A percentile compares a stretch with the other conserved stretches of the same genome.
Evolutionary conservation across 768 basidiomycete genomes (phyloP).

Genomic region (Brasilioporus rufonigricans): DNA sequence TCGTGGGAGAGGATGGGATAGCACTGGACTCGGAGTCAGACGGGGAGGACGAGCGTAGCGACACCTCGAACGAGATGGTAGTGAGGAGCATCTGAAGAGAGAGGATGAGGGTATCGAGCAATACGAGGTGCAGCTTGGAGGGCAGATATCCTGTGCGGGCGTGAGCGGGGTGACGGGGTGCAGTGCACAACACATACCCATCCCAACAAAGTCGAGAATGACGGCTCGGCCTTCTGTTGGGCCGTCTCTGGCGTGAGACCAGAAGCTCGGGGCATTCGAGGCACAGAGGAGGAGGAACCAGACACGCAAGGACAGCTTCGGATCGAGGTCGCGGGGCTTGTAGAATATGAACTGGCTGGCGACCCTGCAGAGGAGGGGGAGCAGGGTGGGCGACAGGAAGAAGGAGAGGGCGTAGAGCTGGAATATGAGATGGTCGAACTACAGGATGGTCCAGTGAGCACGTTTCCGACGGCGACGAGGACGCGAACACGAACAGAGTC

Average conservation of each 20-base stretch:
- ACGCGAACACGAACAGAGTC: constrained; percentile 48
- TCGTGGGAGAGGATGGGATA: constrained; percentile 26
- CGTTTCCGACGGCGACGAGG: constrained; percentile 2
- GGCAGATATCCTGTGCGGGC: constrained; percentile 49
- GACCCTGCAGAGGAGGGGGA: constrained; percentile 41
- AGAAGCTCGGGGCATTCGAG: constrained; percentile 59
- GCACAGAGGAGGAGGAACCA: constrained; percentile 59
- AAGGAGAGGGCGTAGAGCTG: constrained; percentile 76
- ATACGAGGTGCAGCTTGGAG: constrained; percentile 63
- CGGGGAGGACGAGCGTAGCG: constrained; percentile 36
- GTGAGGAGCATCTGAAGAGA: constrained; percentile 64
- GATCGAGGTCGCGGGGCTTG: constrained; percentile 65
- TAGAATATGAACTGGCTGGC: constrained; percentile 63
- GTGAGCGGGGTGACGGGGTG: constrained; percentile 9
- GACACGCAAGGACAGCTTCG: constrained; percentile 63
- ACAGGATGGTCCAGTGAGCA: constrained; percentile 8
- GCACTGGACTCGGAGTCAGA: constrained; percentile 41
- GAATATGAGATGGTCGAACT: constrained; percentile 72
- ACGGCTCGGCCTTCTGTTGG: constrained; percentile 57
- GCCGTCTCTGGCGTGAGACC: constrained; percentile 55
- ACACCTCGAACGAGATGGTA: constrained; percentile 67
- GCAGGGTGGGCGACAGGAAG: constrained; percentile 67
- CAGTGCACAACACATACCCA: constrained; percentile 47
- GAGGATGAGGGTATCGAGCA: constrained; percentile 67
- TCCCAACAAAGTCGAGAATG: constrained; percentile 76